Percentiles rank a stretch among this genome's conserved stretches.
Conservation (phyloP, 305 asterid genomes). For the Lippia alba region DNA sequence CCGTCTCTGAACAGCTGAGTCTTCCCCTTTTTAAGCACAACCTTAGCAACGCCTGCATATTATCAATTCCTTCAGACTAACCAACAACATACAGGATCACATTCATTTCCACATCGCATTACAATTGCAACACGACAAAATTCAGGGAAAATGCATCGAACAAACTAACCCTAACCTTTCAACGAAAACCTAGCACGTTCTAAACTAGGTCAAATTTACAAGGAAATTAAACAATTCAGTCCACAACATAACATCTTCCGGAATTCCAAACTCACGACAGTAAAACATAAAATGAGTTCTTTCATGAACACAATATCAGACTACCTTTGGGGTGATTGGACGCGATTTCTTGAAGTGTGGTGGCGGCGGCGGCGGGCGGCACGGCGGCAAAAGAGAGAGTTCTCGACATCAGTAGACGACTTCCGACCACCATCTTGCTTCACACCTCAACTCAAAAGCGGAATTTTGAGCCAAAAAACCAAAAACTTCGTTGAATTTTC, state of each 20-base stretch:
- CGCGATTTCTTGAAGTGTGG: constrained; percentile 68
- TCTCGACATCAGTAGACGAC: constrained; percentile 57
- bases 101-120: neutral
- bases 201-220: neutral
- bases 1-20: constrained; percentile 88
- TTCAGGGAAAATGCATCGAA: constrained; percentile 8
- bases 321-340: constrained; percentile 67
- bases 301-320: neutral
- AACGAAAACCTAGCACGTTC: neutral
- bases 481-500: neutral
- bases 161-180: constrained; percentile 7
- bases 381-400: constrained; percentile 51
- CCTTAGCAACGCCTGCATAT: constrained; percentile 76
- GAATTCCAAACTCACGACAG: neutral
- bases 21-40: constrained; percentile 91
- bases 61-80: constrained; percentile 31
- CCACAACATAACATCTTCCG: neutral
- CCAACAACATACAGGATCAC: constrained; percentile 10
- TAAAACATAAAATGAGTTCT: neutral
- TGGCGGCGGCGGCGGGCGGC: constrained; percentile 37
- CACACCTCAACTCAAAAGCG: neutral
- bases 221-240: neutral
- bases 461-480: neutral
- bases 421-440: constrained; percentile 48
- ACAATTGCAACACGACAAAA: constrained; percentile 6